These are phyloP conservation scores for Podospora fimiseda DNA, from an alignment of 495 filamentous ascomycete genomes.

Conservation along the genomic window DNA sequence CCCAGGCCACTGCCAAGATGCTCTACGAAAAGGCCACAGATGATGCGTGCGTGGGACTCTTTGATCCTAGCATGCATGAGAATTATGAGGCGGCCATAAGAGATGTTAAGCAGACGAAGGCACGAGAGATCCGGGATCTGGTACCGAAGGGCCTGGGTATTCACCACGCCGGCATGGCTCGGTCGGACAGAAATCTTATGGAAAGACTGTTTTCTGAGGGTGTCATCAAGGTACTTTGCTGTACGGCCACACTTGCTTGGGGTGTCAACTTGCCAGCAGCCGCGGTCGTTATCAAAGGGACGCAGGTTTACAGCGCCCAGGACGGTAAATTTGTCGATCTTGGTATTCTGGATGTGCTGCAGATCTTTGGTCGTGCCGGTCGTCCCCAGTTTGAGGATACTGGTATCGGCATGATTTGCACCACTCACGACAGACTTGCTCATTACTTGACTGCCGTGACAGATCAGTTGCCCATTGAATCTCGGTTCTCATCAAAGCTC, in stretches of 20 bases:
- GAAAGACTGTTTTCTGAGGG: conserved; percentile 86
- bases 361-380: conserved; percentile 98
- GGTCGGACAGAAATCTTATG: conserved; percentile 88
- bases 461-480: conserved; percentile 93
- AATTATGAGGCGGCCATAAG: conserved; percentile 65
- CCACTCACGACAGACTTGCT: conserved; percentile 82
- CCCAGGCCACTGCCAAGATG: conserved; percentile 76
- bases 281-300: conserved; percentile 96
- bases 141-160: conserved; percentile 86
- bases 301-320: conserved; percentile 90
- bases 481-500: conserved; percentile 78
- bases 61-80: conserved; percentile 67
- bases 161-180: conserved; percentile 92
- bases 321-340: conserved; percentile 96
- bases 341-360: conserved; percentile 92
- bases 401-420: conserved; percentile 95
- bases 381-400: conserved; percentile 93
- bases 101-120: conserved; percentile 77
- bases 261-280: conserved; percentile 98
- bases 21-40: conserved; percentile 83
- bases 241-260: conserved; percentile 97
- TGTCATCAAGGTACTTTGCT: conserved; percentile 90
- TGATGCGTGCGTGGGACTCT: conserved; percentile 65
- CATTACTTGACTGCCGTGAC: conserved; percentile 93
- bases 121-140: conserved; percentile 78